Conservation (phyloP, 768 basidiomycete genomes). For the Calocera cornea region DNA sequence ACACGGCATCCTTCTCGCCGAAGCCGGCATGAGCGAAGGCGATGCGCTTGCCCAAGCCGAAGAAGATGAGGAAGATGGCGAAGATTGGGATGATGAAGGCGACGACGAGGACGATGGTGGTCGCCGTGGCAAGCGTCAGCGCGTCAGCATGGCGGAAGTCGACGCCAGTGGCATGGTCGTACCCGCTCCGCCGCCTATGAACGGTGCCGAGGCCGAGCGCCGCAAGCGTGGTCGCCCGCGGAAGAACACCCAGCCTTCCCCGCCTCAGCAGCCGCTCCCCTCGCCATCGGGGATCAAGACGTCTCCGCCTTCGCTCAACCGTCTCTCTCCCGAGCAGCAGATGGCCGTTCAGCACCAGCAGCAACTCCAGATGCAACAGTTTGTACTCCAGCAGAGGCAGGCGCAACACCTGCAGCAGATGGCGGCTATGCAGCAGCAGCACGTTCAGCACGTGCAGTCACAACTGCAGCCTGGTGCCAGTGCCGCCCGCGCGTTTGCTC, state of each 20-base stretch:
- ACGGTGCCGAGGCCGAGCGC: slow-evolving; percentile 36
- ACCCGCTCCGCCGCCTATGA: slow-evolving; percentile 23
- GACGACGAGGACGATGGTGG: slow-evolving; percentile 35
- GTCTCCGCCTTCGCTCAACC: background rate
- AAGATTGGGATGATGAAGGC: slow-evolving; percentile 36
- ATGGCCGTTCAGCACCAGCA: background rate
- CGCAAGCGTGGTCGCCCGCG: slow-evolving; percentile 73
- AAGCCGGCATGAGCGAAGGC: slow-evolving; percentile 33
- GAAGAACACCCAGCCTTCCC: slow-evolving; percentile 28
- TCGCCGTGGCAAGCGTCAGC: slow-evolving; percentile 45
- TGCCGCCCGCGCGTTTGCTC: slow-evolving; percentile 27
- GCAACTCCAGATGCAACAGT: slow-evolving; percentile 1
- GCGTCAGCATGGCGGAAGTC: slow-evolving; percentile 29
- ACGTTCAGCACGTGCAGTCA: background rate
- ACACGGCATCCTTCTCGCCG: slow-evolving; percentile 24
- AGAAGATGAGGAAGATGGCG: slow-evolving; percentile 30
- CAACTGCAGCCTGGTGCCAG: background rate
- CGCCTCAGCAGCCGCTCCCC: background rate
- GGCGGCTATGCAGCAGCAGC: slow-evolving; percentile 3
- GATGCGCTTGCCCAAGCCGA: slow-evolving; percentile 13
- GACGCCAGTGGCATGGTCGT: slow-evolving; percentile 33
- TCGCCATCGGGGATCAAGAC: background rate
- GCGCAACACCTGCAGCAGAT: background rate
- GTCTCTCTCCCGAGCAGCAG: slow-evolving; percentile 1
- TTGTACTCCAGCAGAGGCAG: background rate